Base-by-base conservation (phyloP, 1,284 basidiomycete genomes). In the Leccinum pallidistipes region DNA sequence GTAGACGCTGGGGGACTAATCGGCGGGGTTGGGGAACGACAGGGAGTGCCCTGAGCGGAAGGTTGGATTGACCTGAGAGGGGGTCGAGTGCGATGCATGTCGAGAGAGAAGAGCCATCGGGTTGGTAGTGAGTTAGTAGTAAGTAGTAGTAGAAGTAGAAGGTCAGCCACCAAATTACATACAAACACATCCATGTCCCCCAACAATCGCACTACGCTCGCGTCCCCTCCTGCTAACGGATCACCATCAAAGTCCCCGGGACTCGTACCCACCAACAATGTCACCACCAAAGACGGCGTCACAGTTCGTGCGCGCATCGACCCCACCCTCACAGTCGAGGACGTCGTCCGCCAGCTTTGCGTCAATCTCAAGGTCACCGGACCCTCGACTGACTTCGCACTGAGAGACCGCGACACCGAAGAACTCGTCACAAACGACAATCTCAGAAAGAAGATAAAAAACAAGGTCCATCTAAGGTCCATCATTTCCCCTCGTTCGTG, bases 371-470 rank as follows among this genome's bases (percentile, higher is more conserved):
- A 91, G 70, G 87, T 96, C 55, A 87, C 88, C 64, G 94, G 95
- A 58, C 86, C 92, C 0, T 86, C 92, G 12, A 84, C 86, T 3
- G 82, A 93, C 62, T 95, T 90, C 69, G 93, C 94, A 1, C 76
- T 98, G 61, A 82, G 96, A 67, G 95, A 97, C 71, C 75, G 75
- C n/a, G 92, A 95, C 68, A 85, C 82, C 31, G 92, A 95, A 66
- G 91, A 92, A 69, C 78, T 98, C 54, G 89, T 98, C n/a, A 97
- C 95, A 29, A 93, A 95, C 70, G 90, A 93, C 64, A 97, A 92
- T 73, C 77, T 94, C 71, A 83, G 86, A 71, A 89, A 85, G 77
- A 93, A 91, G 79, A 93, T 95, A 64, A 87, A 86, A 76, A 82
- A 82, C 59, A 93, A 92, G 73, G 84, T 84, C 59, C 86, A 90